Evolutionary conservation across 768 basidiomycete species (phyloP).

Genomic region (Rhodotorula graminis): DNA sequence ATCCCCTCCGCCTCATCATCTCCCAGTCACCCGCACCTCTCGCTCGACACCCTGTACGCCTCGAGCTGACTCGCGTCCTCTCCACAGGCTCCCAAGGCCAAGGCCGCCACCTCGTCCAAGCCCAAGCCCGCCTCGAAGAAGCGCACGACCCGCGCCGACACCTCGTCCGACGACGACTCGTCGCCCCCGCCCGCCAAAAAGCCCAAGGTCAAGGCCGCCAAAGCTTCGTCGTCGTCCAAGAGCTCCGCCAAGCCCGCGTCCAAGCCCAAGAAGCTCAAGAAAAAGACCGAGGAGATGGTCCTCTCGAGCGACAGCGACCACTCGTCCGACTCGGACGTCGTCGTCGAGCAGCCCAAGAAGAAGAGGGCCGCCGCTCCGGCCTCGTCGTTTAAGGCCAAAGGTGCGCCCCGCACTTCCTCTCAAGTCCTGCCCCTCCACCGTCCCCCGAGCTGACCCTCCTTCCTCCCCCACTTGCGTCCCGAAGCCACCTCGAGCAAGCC

Average conservation of each 20-base stretch:
- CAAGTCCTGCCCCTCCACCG: too few relatives aligned
- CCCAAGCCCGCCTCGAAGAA: slow-evolving; percentile 7
- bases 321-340: neutral
- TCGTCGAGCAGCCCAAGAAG: slow-evolving; percentile 1
- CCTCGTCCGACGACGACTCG: neutral
- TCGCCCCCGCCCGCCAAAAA: neutral
- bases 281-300: neutral
- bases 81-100: slow-evolving; percentile 17
- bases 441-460: neutral
- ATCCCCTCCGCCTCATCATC: neutral
- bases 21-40: neutral
- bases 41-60: too few relatives aligned
- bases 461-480: neutral
- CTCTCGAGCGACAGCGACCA: neutral
- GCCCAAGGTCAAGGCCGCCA: neutral
- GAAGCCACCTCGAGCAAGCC: neutral
- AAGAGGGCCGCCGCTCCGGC: neutral
- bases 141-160: slow-evolving; percentile 7
- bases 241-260: too few relatives aligned
- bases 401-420: too few relatives aligned
- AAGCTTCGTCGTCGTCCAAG: too few relatives aligned
- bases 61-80: neutral
- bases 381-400: neutral
- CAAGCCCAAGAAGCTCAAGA: slow-evolving; percentile 13
- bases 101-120: neutral